Percentiles rank a stretch among this genome's conserved stretches.
Conservation (phyloP, 1,284 basidiomycete species). For the Pseudozyma sp. region DNA sequence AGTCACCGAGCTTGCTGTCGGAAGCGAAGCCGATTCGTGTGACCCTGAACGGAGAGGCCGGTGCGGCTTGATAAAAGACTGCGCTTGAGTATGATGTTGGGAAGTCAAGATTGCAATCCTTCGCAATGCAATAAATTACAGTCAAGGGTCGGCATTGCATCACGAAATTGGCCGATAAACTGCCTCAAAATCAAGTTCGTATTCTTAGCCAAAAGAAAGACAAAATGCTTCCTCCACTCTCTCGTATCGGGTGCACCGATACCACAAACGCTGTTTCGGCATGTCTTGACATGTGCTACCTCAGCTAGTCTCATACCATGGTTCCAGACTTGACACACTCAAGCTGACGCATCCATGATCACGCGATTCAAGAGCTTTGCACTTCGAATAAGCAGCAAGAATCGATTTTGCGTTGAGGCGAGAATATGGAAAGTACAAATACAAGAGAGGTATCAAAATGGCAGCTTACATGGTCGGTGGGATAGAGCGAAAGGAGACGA, state of each 20-base stretch:
- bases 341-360: not conserved
- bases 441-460: constrained; percentile 33
- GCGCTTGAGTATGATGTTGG: constrained; percentile 9
- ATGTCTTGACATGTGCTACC: not conserved
- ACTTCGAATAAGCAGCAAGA: no score
- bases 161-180: constrained; percentile 9
- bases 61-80: not conserved
- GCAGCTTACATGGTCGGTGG: not conserved
- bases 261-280: not conserved
- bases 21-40: not conserved
- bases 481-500: not conserved
- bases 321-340: not conserved
- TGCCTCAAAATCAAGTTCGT: constrained; percentile 3
- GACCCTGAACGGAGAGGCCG: not conserved
- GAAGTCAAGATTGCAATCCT: not conserved
- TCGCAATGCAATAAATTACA: not conserved
- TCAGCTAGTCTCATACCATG: not conserved
- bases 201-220: constrained; percentile 13
- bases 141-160: not conserved
- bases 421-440: constrained; percentile 23
- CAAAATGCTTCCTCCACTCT: constrained; percentile 3
- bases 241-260: not conserved
- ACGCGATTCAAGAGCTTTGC: no score
- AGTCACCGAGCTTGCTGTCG: not conserved
- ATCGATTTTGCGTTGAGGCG: not conserved